Conservation (phyloP, 2,329 filamentous ascomycete species). For the Pseudogymnoascus pannorum region DNA sequence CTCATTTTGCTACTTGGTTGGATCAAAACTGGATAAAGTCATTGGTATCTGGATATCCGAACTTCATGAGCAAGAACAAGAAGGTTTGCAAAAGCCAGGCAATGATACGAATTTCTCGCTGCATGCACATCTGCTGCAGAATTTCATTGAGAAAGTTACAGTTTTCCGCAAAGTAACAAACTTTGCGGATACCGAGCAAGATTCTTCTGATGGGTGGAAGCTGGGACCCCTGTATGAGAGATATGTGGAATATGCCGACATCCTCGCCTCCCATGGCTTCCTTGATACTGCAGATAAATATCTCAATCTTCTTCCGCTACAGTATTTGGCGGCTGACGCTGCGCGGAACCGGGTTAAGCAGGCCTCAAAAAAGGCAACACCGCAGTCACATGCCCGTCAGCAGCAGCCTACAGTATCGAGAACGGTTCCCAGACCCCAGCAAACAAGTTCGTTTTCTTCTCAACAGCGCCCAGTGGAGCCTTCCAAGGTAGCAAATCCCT, state of each 20-base stretch:
- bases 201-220: conserved; percentile 75
- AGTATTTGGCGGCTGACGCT: conserved; percentile 80
- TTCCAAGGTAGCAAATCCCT: conserved; percentile 31
- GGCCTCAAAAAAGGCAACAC: conserved; percentile 60
- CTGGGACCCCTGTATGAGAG: conserved; percentile 82
- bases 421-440: conserved; percentile 33
- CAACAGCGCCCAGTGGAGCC: conserved; percentile 33
- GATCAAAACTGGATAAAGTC: conserved; percentile 96
- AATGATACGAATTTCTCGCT: conserved; percentile 83
- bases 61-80: conserved; percentile 74
- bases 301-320: conserved; percentile 73
- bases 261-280: conserved; percentile 84
- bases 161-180: conserved; percentile 92
- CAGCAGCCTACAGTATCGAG: conserved; percentile 32
- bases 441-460: conserved; percentile 40
- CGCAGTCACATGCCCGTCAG: conserved; percentile 31
- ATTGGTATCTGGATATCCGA: conserved; percentile 90
- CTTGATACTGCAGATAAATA: conserved; percentile 84
- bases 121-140: conserved; percentile 79
- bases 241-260: conserved; percentile 94
- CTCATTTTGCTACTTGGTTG: conserved; percentile 91
- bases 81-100: conserved; percentile 59
- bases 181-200: conserved; percentile 73
- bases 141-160: conserved; percentile 96
- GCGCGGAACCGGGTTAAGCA: conserved; percentile 78